phyloP scores from a whole-genome alignment of 2,329 filamentous ascomycete genomes.

The Cercospora berteroae region DNA sequence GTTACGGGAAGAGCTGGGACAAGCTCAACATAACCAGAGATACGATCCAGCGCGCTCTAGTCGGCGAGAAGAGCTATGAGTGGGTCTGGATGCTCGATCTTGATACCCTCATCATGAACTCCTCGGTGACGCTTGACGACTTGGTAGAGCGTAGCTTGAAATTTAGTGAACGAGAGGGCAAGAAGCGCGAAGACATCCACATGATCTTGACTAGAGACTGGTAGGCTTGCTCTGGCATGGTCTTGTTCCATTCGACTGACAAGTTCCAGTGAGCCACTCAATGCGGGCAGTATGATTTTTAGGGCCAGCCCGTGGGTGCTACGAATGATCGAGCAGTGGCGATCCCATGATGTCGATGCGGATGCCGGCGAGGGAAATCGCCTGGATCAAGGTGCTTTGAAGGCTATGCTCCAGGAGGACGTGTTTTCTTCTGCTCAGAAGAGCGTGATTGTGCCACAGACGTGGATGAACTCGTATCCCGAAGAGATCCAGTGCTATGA shows the following conservation, averaged over 20 bases:
- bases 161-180: constrained; percentile 23
- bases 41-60: constrained; percentile 8
- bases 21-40: constrained; percentile 40
- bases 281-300: constrained; percentile 42
- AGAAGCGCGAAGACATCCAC: constrained; percentile 37
- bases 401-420: constrained; percentile 31
- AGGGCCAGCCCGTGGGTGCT: constrained; percentile 38
- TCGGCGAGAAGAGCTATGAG: constrained; percentile 36
- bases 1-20: constrained; percentile 37
- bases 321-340: constrained; percentile 37
- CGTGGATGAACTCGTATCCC: constrained; percentile 43
- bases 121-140: constrained; percentile 37
- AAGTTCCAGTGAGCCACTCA: constrained; percentile 31
- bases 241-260: neutral
- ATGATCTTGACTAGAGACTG: constrained; percentile 43
- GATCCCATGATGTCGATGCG: constrained; percentile 20
- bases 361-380: constrained; percentile 22
- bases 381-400: constrained; percentile 43
- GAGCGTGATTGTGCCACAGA: constrained; percentile 36
- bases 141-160: constrained; percentile 39
- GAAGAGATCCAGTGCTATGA: constrained; percentile 43
- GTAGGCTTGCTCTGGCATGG: neutral
- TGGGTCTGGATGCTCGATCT: constrained; percentile 48
- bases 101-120: constrained; percentile 44
- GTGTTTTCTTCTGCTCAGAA: constrained; percentile 7